These are phyloP conservation scores for Didymella exigua DNA, from an alignment of 2,329 filamentous ascomycete species.

Conservation along the genomic window DNA sequence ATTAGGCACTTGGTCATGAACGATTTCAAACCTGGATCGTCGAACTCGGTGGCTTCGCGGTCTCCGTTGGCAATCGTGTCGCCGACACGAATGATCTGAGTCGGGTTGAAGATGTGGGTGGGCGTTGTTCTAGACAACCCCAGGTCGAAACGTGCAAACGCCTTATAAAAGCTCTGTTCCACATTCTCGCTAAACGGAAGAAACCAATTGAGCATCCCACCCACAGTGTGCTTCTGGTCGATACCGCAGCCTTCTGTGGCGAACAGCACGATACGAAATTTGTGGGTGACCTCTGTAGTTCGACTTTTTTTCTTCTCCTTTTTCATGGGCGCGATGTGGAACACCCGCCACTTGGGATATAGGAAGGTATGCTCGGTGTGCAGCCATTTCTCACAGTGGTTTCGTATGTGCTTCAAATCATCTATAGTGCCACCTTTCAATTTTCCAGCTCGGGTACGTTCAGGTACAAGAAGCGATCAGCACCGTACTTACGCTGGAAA, in stretches of 20 bases:
- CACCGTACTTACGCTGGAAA: conserved; percentile 46
- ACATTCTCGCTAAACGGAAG: conserved; percentile 46
- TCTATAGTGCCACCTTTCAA: neutral
- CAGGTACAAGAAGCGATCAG: conserved; percentile 52
- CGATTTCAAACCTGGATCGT: conserved; percentile 44
- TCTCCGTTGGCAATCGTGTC: conserved; percentile 43
- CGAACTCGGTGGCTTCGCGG: conserved; percentile 43
- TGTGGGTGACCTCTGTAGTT: conserved; percentile 12
- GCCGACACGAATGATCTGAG: conserved; percentile 41
- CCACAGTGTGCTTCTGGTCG: conserved; percentile 18
- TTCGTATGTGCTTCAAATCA: conserved; percentile 23
- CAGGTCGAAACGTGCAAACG: conserved; percentile 51
- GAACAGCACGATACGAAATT: conserved; percentile 44
- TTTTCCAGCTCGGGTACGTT: conserved; percentile 33
- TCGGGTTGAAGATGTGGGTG: conserved; percentile 44
- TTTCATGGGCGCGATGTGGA: conserved; percentile 48
- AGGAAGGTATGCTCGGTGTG: conserved; percentile 46
- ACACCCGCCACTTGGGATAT: conserved; percentile 50
- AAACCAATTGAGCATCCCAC: conserved; percentile 49
- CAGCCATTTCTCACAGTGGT: conserved; percentile 46
- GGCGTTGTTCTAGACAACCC: conserved; percentile 50
- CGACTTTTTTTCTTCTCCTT: conserved; percentile 35
- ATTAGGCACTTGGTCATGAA: conserved; percentile 5
- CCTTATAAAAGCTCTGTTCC: conserved; percentile 49
- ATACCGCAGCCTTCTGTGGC: conserved; percentile 43